phyloP scores from a whole-genome alignment of 805 yeast species.

The Nakazawaea molendinolei region DNA sequence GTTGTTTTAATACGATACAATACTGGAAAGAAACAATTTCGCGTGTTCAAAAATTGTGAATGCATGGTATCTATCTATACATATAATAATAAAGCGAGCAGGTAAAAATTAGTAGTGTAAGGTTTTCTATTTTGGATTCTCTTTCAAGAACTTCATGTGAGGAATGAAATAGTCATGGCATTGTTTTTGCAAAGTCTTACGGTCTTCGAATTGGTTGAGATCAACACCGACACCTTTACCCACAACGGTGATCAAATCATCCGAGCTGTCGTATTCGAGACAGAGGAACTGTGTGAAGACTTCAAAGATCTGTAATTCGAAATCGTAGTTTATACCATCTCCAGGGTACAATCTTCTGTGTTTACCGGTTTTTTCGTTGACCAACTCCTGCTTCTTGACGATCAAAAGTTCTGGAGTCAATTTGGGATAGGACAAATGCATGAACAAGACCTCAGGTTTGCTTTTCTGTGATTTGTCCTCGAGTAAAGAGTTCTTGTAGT shows the following conservation, averaged over 20 bases:
- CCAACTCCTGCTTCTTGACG: conserved; percentile 20
- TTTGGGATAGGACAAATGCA: conserved; percentile 60
- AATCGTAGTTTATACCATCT: conserved; percentile 27
- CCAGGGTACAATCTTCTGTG: conserved; percentile 28
- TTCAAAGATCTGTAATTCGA: conserved; percentile 34
- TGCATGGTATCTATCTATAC: conserved; percentile 5
- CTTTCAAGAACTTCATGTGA: conserved; percentile 27
- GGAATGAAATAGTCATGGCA: conserved; percentile 29
- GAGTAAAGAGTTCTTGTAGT: conserved; percentile 18
- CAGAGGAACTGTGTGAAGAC: conserved; percentile 31
- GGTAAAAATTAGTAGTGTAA: neutral
- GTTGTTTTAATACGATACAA: conserved; percentile 18
- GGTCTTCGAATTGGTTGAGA: conserved; percentile 21
- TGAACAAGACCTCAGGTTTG: conserved; percentile 30
- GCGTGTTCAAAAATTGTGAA: conserved; percentile 13
- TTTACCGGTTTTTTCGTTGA: conserved; percentile 17
- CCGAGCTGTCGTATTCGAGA: conserved; percentile 19
- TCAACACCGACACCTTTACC: conserved; percentile 12
- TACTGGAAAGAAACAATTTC: conserved; percentile 17
- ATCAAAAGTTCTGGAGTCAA: conserved; percentile 26
- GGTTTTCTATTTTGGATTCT: conserved; percentile 16
- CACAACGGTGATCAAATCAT: conserved; percentile 12
- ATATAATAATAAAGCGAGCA: conserved; percentile 1
- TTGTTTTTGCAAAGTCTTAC: conserved; percentile 18
- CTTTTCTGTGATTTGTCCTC: conserved; percentile 15